phyloP scores from a whole-genome alignment of 1,284 basidiomycete species.

The Trametes sp. region DNA sequence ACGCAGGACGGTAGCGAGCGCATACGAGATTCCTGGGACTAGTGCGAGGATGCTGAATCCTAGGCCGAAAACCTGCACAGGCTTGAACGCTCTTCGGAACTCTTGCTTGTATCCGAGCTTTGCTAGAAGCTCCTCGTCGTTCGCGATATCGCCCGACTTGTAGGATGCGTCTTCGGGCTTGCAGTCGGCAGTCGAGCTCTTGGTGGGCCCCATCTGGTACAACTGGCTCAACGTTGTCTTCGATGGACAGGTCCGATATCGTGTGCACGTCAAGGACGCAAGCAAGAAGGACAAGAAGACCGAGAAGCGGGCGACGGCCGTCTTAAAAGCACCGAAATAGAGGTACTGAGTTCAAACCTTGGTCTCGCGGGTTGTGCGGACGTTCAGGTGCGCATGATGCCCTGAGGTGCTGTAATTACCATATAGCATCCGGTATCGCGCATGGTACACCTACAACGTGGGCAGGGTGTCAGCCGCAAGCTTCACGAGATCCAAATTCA shows the following conservation, averaged over 20 bases:
- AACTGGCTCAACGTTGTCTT: background rate
- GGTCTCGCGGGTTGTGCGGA: background rate
- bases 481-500: too few species aligned
- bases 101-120: constrained; percentile 53
- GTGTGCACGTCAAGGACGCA: background rate
- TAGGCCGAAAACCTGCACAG: constrained; percentile 58
- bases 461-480: too few species aligned
- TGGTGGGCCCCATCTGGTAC: background rate
- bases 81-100: constrained; percentile 52
- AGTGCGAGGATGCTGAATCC: constrained; percentile 69
- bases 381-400: too few species aligned
- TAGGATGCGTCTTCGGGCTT: background rate
- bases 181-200: background rate
- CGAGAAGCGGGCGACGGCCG: background rate
- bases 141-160: background rate
- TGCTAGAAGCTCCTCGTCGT: constrained; percentile 42
- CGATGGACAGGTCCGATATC: background rate
- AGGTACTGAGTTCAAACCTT: background rate
- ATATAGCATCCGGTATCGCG: background rate
- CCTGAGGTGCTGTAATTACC: too few species aligned
- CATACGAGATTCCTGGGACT: constrained; percentile 46
- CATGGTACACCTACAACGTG: too few species aligned
- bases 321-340: background rate
- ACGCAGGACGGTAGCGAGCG: background rate
- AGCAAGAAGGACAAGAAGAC: background rate